A percentile compares a stretch with the other conserved stretches of the same genome.
Evolutionary conservation across 2,329 filamentous ascomycete genomes (phyloP).

Genomic region (Colletotrichum karsti): DNA sequence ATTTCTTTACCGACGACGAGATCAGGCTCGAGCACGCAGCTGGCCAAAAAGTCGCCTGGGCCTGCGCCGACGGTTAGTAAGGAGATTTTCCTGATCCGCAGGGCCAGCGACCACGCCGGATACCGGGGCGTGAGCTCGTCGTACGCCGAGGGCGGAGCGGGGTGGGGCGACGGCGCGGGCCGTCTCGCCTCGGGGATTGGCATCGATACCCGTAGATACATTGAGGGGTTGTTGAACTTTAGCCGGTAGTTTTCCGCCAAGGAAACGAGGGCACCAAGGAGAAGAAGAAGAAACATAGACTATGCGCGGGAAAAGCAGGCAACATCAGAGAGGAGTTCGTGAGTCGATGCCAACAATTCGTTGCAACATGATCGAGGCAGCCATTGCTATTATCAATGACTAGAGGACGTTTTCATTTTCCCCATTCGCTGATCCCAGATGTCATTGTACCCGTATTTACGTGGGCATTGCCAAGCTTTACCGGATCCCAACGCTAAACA

Average conservation of each 20-base stretch:
- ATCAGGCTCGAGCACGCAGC: neutral
- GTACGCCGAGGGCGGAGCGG: constrained; percentile 44
- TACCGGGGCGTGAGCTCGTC: constrained; percentile 45
- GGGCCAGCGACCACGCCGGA: constrained; percentile 63
- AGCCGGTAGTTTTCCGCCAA: constrained; percentile 45
- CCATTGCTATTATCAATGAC: neutral
- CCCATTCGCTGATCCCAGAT: too few species aligned
- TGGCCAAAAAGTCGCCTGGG: neutral
- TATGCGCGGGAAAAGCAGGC: neutral
- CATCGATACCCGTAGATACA: constrained; percentile 78
- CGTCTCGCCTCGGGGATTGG: constrained; percentile 78
- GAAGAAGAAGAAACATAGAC: neutral
- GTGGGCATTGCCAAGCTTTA: too few species aligned
- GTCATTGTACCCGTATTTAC: too few species aligned
- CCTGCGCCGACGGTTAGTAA: constrained; percentile 47
- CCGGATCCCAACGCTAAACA: neutral
- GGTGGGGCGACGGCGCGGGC: constrained; percentile 64
- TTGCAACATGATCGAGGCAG: neutral
- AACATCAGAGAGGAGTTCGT: neutral
- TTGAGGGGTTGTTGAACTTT: constrained; percentile 76
- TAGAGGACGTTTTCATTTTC: neutral
- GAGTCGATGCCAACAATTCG: neutral
- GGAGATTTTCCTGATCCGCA: constrained; percentile 69
- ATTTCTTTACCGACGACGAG: constrained; percentile 3
- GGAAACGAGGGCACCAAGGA: too few species aligned